Conservation (phyloP, 257 asterid species). For the Penstemon davidsonii region DNA sequence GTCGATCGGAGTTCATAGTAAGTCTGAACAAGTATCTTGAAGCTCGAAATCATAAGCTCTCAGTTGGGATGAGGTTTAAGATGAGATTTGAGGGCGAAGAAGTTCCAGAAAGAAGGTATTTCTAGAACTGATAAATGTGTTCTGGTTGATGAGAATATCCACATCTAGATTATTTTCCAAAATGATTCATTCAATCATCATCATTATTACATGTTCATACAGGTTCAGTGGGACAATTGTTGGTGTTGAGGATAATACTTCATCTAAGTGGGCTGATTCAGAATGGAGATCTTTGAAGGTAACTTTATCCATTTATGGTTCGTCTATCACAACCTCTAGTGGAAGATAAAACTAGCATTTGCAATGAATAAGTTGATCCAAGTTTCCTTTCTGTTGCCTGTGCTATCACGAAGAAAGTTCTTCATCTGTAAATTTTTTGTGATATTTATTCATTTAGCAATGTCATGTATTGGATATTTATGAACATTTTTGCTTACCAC, state of each 20-base stretch:
- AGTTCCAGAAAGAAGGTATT: constrained; percentile 97
- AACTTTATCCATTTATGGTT: constrained; percentile 24
- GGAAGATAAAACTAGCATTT: constrained; percentile 20
- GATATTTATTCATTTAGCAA: too few relatives aligned
- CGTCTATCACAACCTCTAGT: constrained; percentile 2
- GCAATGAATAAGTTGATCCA: background rate
- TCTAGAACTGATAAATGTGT: constrained; percentile 14
- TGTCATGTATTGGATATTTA: background rate
- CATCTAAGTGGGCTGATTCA: constrained; percentile 88
- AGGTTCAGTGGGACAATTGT: constrained; percentile 98
- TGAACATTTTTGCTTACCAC: background rate
- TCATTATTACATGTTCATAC: constrained; percentile 31
- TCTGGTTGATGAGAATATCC: background rate
- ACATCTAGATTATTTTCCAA: constrained; percentile 8
- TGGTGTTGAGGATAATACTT: constrained; percentile 65
- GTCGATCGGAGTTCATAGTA: constrained; percentile 88
- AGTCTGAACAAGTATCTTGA: constrained; percentile 89
- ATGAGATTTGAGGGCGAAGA: constrained; percentile 99
- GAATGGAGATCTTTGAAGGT: constrained; percentile 97
- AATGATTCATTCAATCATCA: constrained; percentile 3
- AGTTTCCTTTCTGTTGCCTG: constrained; percentile 11
- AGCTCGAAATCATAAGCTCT: constrained; percentile 78
- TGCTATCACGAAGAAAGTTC: constrained; percentile 1
- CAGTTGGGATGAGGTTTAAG: constrained; percentile 97
- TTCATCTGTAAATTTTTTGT: background rate